Percentiles rank a stretch among this genome's conserved stretches.
Conservation (phyloP, 2,329 filamentous ascomycete genomes). For the Neoascochyta sp. region DNA sequence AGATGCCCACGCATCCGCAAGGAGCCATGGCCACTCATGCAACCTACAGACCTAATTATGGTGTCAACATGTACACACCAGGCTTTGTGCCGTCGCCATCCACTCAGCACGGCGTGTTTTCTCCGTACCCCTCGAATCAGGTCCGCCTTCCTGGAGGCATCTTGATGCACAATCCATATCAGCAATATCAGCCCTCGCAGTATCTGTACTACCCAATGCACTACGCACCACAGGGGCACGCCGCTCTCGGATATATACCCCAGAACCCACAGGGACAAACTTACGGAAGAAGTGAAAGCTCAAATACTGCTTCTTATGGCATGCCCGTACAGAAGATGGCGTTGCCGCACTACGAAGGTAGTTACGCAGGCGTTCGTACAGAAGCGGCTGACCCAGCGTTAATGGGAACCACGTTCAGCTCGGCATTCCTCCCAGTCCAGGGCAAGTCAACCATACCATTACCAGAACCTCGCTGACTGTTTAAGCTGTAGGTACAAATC, state of each 20-base stretch:
- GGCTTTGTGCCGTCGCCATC: constrained; percentile 25
- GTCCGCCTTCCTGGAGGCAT: constrained; percentile 20
- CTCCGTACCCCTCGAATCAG: constrained; percentile 22
- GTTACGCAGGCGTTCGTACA: constrained; percentile 15
- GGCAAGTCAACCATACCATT: too few species aligned
- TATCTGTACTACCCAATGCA: constrained; percentile 36
- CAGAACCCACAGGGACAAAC: constrained; percentile 24
- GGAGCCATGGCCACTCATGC: constrained; percentile 21
- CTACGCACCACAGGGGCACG: constrained; percentile 31
- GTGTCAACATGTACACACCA: constrained; percentile 26
- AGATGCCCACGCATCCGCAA: constrained; percentile 27
- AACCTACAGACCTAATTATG: constrained; percentile 26
- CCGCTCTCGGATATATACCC: constrained; percentile 20
- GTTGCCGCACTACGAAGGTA: constrained; percentile 17
- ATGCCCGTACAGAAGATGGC: constrained; percentile 22
- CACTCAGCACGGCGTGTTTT: constrained; percentile 22
- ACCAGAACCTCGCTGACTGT: constrained; percentile 3
- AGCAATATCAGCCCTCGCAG: constrained; percentile 29
- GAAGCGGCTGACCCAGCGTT: constrained; percentile 12
- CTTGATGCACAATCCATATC: constrained; percentile 27
- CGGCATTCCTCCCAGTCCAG: constrained; percentile 6
- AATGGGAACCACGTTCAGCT: constrained; percentile 14
- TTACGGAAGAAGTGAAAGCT: constrained; percentile 31
- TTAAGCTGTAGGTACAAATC: constrained; percentile 16
- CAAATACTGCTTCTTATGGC: constrained; percentile 14